These are phyloP conservation scores for Parachlorella kessleri DNA, from an alignment of 139 green algal species.

Conservation along the genomic window DNA sequence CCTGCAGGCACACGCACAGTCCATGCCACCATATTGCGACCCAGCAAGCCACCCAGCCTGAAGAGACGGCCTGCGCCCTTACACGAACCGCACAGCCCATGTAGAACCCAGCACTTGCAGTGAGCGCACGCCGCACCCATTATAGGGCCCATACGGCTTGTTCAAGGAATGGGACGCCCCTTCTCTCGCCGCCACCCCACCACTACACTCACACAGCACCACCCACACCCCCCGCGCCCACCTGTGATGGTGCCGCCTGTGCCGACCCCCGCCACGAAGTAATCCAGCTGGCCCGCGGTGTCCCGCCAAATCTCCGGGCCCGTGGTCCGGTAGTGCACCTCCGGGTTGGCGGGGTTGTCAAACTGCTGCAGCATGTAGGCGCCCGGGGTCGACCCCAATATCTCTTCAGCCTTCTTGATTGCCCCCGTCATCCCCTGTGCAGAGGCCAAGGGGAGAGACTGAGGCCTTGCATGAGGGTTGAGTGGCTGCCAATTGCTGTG, in stretches of 20 bases:
- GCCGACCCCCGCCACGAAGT: slow-evolving; percentile 88
- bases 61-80: slow-evolving; percentile 86
- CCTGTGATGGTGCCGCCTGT: slow-evolving; percentile 97
- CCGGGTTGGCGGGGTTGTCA: slow-evolving; percentile 95
- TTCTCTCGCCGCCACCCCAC: no score
- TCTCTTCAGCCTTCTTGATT: slow-evolving; percentile 92
- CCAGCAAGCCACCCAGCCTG: slow-evolving; percentile 93
- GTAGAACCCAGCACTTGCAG: no score
- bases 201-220: background rate
- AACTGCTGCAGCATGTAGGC: slow-evolving; percentile 98
- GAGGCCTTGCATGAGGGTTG: no score
- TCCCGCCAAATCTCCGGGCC: slow-evolving; percentile 95
- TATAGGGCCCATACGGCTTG: no score
- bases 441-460: no score
- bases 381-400: slow-evolving; percentile 72
- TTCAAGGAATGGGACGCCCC: no score
- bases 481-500: no score
- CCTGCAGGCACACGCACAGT: no score
- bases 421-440: slow-evolving; percentile 77
- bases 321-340: slow-evolving; percentile 90
- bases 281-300: slow-evolving; percentile 74
- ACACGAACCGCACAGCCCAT: slow-evolving; percentile 90
- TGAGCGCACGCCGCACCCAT: no score
- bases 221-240: background rate
- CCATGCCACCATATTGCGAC: no score